Evolutionary conservation across 179 eudicot genomes (phyloP).

Genomic region (Vitellaria paradoxa): DNA sequence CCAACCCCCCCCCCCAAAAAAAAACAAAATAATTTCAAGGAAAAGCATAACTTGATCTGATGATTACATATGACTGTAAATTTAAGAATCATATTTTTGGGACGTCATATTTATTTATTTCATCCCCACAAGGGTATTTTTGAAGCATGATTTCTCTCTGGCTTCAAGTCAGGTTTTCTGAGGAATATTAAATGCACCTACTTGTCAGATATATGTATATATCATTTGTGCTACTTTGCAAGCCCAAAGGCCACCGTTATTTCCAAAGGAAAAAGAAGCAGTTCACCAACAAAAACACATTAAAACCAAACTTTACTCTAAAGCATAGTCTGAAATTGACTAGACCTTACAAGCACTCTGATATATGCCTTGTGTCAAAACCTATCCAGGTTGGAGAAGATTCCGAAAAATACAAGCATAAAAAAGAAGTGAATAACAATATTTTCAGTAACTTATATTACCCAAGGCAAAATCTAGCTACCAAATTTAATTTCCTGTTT

Average conservation of each 20-base stretch:
- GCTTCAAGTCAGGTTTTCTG: background rate
- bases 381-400: background rate
- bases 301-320: background rate
- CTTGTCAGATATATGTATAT: background rate
- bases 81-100: background rate
- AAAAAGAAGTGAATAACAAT: background rate
- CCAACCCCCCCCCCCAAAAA: too few relatives aligned
- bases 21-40: too few relatives aligned
- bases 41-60: background rate
- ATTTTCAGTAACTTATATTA: background rate
- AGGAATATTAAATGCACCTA: background rate
- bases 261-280: background rate
- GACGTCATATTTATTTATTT: background rate
- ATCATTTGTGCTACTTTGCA: background rate
- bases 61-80: background rate
- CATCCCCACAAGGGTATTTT: background rate
- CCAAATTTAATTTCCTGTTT: background rate
- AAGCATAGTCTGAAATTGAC: background rate
- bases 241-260: background rate
- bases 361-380: background rate
- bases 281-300: background rate
- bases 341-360: background rate
- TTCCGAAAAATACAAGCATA: background rate
- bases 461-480: background rate
- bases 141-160: background rate